Evolutionary conservation across 345 rosid genomes (phyloP).

Genomic region (Eucalyptus erythrocorys): DNA sequence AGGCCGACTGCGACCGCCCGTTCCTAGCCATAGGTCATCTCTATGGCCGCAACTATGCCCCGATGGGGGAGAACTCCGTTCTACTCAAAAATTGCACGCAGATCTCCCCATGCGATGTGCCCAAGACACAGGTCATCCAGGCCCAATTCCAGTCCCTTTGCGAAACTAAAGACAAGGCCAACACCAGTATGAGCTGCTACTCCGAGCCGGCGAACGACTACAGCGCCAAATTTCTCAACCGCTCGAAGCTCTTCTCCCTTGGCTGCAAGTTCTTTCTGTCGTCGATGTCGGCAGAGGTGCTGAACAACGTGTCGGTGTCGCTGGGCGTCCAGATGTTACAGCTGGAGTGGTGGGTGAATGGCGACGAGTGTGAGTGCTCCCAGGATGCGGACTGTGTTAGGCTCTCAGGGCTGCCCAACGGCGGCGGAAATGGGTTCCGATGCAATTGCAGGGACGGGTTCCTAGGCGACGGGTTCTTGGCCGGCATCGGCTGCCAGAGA

Average conservation of each 20-base stretch:
- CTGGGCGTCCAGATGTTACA: slow-evolving; percentile 21
- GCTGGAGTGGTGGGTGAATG: slow-evolving; percentile 54
- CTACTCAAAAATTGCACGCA: slow-evolving; percentile 24
- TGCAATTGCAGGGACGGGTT: not conserved
- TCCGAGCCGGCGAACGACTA: not conserved
- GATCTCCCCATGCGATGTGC: slow-evolving; percentile 9
- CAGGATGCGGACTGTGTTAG: slow-evolving; percentile 12
- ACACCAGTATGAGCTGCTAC: slow-evolving; percentile 13
- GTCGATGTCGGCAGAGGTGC: slow-evolving; percentile 15
- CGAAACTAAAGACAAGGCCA: not conserved
- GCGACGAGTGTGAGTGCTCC: slow-evolving; percentile 33
- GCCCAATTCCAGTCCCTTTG: slow-evolving; percentile 17
- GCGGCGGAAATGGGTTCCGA: not conserved
- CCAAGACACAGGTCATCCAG: slow-evolving; percentile 4
- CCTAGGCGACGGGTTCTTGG: slow-evolving; percentile 35
- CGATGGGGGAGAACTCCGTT: slow-evolving; percentile 23
- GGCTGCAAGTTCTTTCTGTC: slow-evolving; percentile 33
- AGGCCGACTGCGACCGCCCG: slow-evolving; percentile 34
- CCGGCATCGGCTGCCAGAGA: slow-evolving; percentile 37
- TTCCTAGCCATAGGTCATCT: slow-evolving; percentile 14
- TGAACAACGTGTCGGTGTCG: slow-evolving; percentile 6
- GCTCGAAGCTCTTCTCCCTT: not conserved
- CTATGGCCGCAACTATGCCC: slow-evolving; percentile 25
- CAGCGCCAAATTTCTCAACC: slow-evolving; percentile 1
- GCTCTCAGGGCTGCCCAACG: slow-evolving; percentile 1